A percentile compares a stretch with the other conserved stretches of the same genome.
Conservation (phyloP, 176 grass and related monocot species). For the Areca catechu region DNA sequence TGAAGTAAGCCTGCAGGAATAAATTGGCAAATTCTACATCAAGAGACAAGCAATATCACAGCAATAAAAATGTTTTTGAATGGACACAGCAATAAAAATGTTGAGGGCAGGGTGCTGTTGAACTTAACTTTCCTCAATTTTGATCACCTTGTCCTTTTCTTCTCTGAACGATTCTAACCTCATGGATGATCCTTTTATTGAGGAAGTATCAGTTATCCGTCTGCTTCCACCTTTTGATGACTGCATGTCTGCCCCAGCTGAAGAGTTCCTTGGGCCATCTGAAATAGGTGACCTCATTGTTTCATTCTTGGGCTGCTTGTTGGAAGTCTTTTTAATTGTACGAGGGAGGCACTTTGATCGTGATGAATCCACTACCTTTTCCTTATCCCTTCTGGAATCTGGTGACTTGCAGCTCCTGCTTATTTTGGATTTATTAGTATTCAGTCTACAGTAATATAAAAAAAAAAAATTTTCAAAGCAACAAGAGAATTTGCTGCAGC, state of each 20-base stretch:
- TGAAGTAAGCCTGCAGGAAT: constrained; percentile 55
- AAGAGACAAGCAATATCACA: constrained; percentile 19
- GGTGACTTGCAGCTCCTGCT: constrained; percentile 34
- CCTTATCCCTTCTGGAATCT: constrained; percentile 24
- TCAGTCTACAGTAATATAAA: neutral
- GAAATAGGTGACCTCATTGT: constrained; percentile 46
- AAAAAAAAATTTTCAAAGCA: neutral
- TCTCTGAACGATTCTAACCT: constrained; percentile 53
- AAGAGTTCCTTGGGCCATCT: constrained; percentile 62
- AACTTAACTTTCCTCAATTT: constrained; percentile 94
- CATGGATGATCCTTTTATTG: neutral
- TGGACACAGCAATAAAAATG: too few relatives aligned
- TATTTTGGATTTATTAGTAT: neutral
- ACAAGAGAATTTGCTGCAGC: neutral
- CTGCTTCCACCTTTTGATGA: constrained; percentile 33
- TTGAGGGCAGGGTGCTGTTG: neutral
- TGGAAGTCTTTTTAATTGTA: constrained; percentile 30
- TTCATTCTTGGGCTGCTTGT: constrained; percentile 5
- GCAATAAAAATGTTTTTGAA: constrained; percentile 21
- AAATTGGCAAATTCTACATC: constrained; percentile 16
- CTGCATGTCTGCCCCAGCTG: constrained; percentile 23
- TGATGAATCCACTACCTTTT: constrained; percentile 29
- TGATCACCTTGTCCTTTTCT: constrained; percentile 66
- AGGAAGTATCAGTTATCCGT: constrained; percentile 27
- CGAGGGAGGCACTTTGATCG: constrained; percentile 54